These are phyloP conservation scores for Melampsora abietis-canadensis DNA, from an alignment of 1,284 basidiomycete genomes.

Conservation along the genomic window DNA sequence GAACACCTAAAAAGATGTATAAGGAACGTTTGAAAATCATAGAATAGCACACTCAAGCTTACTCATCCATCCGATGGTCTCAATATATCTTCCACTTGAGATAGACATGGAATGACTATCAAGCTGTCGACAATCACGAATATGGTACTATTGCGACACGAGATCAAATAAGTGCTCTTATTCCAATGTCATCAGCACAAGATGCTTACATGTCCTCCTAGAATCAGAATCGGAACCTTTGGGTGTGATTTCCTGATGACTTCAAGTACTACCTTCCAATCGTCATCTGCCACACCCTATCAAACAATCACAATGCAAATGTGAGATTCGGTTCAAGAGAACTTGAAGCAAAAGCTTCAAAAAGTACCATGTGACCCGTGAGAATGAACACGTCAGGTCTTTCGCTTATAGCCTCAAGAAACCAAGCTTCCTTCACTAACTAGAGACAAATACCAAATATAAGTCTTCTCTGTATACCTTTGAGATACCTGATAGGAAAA, in stretches of 20 bases:
- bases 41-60: slow-evolving; percentile 8
- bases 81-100: slow-evolving; percentile 80
- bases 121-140: slow-evolving; percentile 69
- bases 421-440: slow-evolving; percentile 57
- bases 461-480: slow-evolving; percentile 33
- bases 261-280: slow-evolving; percentile 69
- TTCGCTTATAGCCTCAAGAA: slow-evolving; percentile 70
- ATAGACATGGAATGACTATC: slow-evolving; percentile 67
- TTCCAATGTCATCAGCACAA: neutral
- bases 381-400: slow-evolving; percentile 77
- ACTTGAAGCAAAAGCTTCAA: neutral
- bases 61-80: slow-evolving; percentile 66
- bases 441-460: slow-evolving; percentile 9
- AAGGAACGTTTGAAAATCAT: neutral
- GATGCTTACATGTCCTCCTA: slow-evolving; percentile 61
- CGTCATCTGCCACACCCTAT: slow-evolving; percentile 50
- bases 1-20: slow-evolving; percentile 37
- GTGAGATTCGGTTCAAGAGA: slow-evolving; percentile 57
- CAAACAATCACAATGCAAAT: slow-evolving; percentile 33
- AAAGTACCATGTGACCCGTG: slow-evolving; percentile 59
- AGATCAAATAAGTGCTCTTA: neutral
- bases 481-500: slow-evolving; percentile 57
- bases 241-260: slow-evolving; percentile 71
- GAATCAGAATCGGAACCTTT: slow-evolving; percentile 69
- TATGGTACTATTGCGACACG: slow-evolving; percentile 61